These are phyloP conservation scores for Hortaea sp. DNA, from an alignment of 2,329 filamentous ascomycete species.

Conservation along the genomic window DNA sequence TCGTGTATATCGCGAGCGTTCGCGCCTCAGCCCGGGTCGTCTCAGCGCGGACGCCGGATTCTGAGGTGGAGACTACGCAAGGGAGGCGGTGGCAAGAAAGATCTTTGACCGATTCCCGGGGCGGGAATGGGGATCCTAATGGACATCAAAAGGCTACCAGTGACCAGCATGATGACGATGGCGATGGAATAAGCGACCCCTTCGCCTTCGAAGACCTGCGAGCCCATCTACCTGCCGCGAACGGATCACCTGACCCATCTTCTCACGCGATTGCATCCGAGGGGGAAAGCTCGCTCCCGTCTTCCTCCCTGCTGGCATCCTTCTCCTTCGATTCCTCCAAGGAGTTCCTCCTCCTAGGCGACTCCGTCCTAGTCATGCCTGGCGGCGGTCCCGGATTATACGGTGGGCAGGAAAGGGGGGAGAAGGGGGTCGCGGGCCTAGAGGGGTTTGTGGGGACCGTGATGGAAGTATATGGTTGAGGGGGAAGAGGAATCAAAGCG, in stretches of 20 bases:
- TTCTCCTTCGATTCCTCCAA: conserved; percentile 59
- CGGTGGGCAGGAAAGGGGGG: conserved; percentile 43
- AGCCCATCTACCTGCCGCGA: too few relatives aligned
- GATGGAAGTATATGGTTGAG: conserved; percentile 16
- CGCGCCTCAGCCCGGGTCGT: conserved; percentile 69
- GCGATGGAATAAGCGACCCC: conserved; percentile 6
- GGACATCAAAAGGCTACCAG: too few relatives aligned
- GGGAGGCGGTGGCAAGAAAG: too few relatives aligned
- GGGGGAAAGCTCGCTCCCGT: conserved; percentile 7
- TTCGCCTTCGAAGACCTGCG: conserved; percentile 17
- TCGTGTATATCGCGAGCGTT: conserved; percentile 81
- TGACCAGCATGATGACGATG: too few relatives aligned
- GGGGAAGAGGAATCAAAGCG: not conserved
- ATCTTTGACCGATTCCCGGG: not conserved
- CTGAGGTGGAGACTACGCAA: conserved; percentile 3
- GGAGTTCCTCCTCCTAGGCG: conserved; percentile 65
- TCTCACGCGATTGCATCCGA: too few relatives aligned
- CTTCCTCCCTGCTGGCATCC: conserved; percentile 40
- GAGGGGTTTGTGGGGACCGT: conserved; percentile 65
- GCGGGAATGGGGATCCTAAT: too few relatives aligned
- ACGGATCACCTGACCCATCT: too few relatives aligned
- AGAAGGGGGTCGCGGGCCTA: conserved; percentile 46
- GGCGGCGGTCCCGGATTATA: conserved; percentile 53
- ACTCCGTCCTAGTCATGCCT: conserved; percentile 60
- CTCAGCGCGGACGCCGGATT: conserved; percentile 24